phyloP scores from a whole-genome alignment of 2,329 filamentous ascomycete genomes.

The Alternaria dauci region DNA sequence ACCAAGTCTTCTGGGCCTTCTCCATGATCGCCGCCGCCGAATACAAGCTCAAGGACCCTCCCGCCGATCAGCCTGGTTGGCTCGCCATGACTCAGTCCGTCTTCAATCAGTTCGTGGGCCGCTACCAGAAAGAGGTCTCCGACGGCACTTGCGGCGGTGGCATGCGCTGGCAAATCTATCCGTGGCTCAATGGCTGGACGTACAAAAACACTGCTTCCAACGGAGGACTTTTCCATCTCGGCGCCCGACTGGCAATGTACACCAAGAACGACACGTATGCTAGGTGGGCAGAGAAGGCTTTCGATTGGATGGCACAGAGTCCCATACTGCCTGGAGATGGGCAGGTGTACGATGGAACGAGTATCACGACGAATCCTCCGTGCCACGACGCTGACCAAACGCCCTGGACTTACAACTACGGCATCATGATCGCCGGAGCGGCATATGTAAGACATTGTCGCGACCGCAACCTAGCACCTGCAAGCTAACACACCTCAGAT shows the following conservation, averaged over 20 bases:
- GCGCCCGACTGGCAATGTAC: conserved; percentile 49
- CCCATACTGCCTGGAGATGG: conserved; percentile 37
- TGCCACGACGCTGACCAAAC: conserved; percentile 42
- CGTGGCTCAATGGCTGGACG: conserved; percentile 46
- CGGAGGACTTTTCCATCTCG: conserved; percentile 51
- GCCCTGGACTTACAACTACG: conserved; percentile 52
- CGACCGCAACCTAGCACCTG: rapidly evolving
- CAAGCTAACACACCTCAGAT: conserved; percentile 36
- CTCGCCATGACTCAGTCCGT: conserved; percentile 54
- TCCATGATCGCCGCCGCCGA: conserved; percentile 66
- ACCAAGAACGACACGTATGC: conserved; percentile 50
- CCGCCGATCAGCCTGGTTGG: conserved; percentile 53
- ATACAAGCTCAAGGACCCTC: conserved; percentile 55
- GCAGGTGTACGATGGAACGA: conserved; percentile 42
- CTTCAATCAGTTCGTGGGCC: conserved; percentile 49
- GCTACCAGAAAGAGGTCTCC: conserved; percentile 40
- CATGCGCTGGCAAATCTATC: conserved; percentile 50
- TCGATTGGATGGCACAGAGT: conserved; percentile 46
- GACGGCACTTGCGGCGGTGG: conserved; percentile 44
- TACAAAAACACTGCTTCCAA: conserved; percentile 53
- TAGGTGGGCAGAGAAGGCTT: conserved; percentile 47
- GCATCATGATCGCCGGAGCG: conserved; percentile 46
- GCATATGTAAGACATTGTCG: conserved; percentile 36
- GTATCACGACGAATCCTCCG: conserved; percentile 24
- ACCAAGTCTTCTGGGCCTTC: conserved; percentile 67